A percentile compares a stretch with the other conserved stretches of the same genome.
phyloP scores from a whole-genome alignment of 257 asterid genomes.

The Pogostemon cablin region DNA sequence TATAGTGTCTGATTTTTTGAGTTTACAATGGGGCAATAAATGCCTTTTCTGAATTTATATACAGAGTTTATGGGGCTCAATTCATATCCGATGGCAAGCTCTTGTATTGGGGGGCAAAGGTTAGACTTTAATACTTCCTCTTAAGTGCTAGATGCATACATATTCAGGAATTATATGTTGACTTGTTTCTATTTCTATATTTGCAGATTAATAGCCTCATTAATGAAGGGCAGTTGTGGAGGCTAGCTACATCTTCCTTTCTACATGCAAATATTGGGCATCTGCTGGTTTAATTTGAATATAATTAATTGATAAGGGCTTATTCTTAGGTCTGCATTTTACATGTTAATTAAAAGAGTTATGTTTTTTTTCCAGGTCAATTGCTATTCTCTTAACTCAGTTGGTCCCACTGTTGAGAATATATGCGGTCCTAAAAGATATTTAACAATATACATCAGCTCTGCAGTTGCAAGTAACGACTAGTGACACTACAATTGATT shows the following conservation, averaged over 20 bases:
- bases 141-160: background rate
- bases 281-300: constrained; percentile 67
- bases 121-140: constrained; percentile 34
- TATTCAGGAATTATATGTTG: constrained; percentile 22
- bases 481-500: constrained; percentile 24
- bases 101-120: constrained; percentile 91
- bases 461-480: constrained; percentile 79
- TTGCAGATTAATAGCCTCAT: constrained; percentile 83
- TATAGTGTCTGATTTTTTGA: constrained; percentile 8
- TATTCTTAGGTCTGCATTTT: constrained; percentile 21
- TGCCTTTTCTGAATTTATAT: constrained; percentile 30
- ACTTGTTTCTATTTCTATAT: constrained; percentile 18
- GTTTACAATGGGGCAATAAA: constrained; percentile 23
- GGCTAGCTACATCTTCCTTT: constrained; percentile 82
- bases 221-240: constrained; percentile 84
- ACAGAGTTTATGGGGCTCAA: constrained; percentile 75
- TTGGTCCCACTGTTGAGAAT: constrained; percentile 77
- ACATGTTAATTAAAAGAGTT: constrained; percentile 28
- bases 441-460: constrained; percentile 63
- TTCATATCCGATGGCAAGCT: constrained; percentile 63
- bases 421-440: constrained; percentile 75
- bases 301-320: background rate
- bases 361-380: constrained; percentile 61
- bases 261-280: constrained; percentile 84
- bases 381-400: constrained; percentile 78